Conservation (phyloP, 805 yeast genomes). For the Huiozyma sinensis region DNA sequence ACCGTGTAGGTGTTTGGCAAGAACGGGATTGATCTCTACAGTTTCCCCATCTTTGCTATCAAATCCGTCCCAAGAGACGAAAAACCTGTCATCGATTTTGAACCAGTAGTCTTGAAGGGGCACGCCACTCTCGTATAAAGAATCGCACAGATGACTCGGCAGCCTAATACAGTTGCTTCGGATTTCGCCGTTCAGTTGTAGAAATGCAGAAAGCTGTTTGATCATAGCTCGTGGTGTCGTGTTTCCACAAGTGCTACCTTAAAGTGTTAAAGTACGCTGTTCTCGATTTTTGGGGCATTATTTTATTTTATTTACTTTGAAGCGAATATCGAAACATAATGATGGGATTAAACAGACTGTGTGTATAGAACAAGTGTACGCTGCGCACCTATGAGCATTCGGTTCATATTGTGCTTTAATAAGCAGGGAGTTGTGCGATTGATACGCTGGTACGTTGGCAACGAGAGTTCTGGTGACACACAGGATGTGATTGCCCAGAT, state of each 20-base stretch:
- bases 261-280: too few relatives aligned
- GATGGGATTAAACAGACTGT: too few relatives aligned
- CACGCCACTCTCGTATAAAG: conserved; percentile 2
- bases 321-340: too few relatives aligned
- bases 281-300: too few relatives aligned
- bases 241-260: too few relatives aligned
- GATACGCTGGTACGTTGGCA: conserved; percentile 57
- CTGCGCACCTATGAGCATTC: conserved; percentile 49
- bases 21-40: conserved; percentile 19
- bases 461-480: conserved; percentile 15
- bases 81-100: conserved; percentile 1
- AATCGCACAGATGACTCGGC: conserved; percentile 10
- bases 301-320: too few relatives aligned
- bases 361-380: too few relatives aligned
- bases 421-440: conserved; percentile 89
- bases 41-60: conserved; percentile 7
- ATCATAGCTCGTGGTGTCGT: too few relatives aligned
- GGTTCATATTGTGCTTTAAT: conserved; percentile 72
- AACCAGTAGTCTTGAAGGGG: conserved; percentile 6
- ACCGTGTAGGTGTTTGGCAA: conserved; percentile 7
- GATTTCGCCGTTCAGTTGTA: conserved; percentile 6
- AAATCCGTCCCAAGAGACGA: conserved; percentile 9
- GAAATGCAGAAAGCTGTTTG: too few relatives aligned
- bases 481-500: conserved; percentile 34
- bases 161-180: conserved; percentile 23